Conservation (phyloP, 306 rosid genomes). For the Nissolia schottii region DNA sequence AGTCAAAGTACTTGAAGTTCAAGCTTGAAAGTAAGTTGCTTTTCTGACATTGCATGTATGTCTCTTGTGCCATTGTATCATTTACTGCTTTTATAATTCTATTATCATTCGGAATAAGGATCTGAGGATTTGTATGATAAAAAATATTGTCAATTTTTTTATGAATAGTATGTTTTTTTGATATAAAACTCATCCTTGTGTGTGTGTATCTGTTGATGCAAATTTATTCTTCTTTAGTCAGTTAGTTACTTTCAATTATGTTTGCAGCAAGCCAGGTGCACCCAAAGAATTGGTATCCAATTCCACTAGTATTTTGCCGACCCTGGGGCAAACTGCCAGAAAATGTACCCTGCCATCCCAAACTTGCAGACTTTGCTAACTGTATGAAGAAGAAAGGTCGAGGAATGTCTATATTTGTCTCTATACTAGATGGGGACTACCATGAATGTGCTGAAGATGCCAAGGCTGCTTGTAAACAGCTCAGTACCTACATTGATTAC, state of each 20-base stretch:
- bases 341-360: constrained; percentile 98
- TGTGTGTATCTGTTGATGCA: neutral
- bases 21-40: constrained; percentile 1
- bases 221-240: constrained; percentile 7
- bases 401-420: constrained; percentile 95
- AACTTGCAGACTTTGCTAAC: constrained; percentile 97
- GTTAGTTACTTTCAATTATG: constrained; percentile 3
- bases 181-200: neutral
- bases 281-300: constrained; percentile 99
- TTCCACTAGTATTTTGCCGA: constrained; percentile 92
- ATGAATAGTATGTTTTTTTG: neutral
- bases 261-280: constrained; percentile 92
- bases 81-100: neutral
- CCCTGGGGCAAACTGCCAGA: constrained; percentile 99
- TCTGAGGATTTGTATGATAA: neutral
- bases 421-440: constrained; percentile 94
- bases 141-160: neutral
- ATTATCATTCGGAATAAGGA: neutral
- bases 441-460: constrained; percentile 95
- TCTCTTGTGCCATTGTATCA: constrained; percentile 1
- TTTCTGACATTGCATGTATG: constrained; percentile 15
- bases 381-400: constrained; percentile 99
- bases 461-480: constrained; percentile 89
- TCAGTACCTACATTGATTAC: constrained; percentile 84
- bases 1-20: neutral